Evolutionary conservation across 495 filamentous ascomycete genomes (phyloP), one percentile per base, ranked within the genome.

Genomic region (Parachaetomium inaequale): DNA sequence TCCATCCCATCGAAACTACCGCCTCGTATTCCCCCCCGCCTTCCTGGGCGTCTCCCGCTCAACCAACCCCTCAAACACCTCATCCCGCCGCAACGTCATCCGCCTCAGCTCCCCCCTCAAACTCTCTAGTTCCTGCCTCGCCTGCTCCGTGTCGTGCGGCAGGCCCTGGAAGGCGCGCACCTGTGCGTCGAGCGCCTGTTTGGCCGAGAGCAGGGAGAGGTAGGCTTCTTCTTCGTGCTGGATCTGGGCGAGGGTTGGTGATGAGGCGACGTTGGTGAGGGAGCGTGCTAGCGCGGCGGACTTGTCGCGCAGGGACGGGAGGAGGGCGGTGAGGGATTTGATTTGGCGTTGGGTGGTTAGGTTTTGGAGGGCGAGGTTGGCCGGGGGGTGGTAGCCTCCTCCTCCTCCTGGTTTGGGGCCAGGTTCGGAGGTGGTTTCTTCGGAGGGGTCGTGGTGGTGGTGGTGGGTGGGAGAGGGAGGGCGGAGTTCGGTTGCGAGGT

Each of bases 81-180:
- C 79, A 69, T 95, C 89, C 49, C 91, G 81, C 63, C 81, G 71
- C 63, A 72, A 75, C 46, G 75, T 85, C 47, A 90, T 72, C 21
- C 75, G 72, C 28, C 77, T 72, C 31, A 93, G 71, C 68, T 92
- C 86, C 14, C 68, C 72, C 52, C 88, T 81, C 61, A 90, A 67
- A 43, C 78, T 75, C 66, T 88, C 87, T 45, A 93, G 80, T 70
- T 87, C 84, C 17, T 78, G 68, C 61, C 86, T 79, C 26, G 91
- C 90, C 28, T 81, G 79, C 53, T 87, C 81, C 29, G 81, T 73
- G 64, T 93, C 87, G 15, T 83, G 84, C 14, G 91, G 88, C 61
- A 96, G 69, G 8, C 87, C 85, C 62, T 85, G 81, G 65, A 88
- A 93, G 4, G 74, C 79, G 29, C 71, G 72, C 10, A 88, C 79